Evolutionary conservation across 2,329 filamentous ascomycete genomes (phyloP).

Genomic region (Arthrobotrys pseudoclavata): DNA sequence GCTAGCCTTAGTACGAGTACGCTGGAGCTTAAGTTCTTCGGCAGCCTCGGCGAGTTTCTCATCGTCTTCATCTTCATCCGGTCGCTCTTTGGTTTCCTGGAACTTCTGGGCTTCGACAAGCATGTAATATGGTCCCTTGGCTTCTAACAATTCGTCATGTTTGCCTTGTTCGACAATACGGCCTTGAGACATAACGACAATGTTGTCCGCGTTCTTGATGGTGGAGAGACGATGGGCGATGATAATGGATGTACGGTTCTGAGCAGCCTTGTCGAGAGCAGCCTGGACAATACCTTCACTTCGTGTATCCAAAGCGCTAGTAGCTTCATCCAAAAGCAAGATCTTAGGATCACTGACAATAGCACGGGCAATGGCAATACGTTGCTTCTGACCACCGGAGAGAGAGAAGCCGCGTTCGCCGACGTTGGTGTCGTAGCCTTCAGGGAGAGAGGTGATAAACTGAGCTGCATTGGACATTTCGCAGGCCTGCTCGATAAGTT

Average conservation of each 20-base stretch:
- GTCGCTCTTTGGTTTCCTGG: slow-evolving; percentile 72
- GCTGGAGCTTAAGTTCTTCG: slow-evolving; percentile 66
- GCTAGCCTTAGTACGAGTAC: slow-evolving; percentile 64
- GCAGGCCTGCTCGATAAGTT: slow-evolving; percentile 83
- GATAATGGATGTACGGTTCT: slow-evolving; percentile 91
- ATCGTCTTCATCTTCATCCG: slow-evolving; percentile 71
- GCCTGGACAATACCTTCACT: slow-evolving; percentile 95
- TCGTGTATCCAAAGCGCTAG: slow-evolving; percentile 91
- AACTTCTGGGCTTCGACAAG: slow-evolving; percentile 92
- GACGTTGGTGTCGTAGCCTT: slow-evolving; percentile 94
- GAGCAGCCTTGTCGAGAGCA: slow-evolving; percentile 85
- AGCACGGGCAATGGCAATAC: slow-evolving; percentile 72
- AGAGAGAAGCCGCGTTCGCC: slow-evolving; percentile 93
- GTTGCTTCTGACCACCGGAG: slow-evolving; percentile 95
- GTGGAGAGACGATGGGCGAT: slow-evolving; percentile 96
- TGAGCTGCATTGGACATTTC: slow-evolving; percentile 94
- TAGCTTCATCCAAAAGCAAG: slow-evolving; percentile 93
- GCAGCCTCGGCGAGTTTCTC: slow-evolving; percentile 69
- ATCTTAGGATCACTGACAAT: slow-evolving; percentile 71
- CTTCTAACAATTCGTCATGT: slow-evolving; percentile 82
- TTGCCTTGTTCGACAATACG: slow-evolving; percentile 92
- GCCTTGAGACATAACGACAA: slow-evolving; percentile 89
- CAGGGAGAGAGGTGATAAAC: slow-evolving; percentile 84
- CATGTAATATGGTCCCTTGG: slow-evolving; percentile 80
- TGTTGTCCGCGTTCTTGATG: slow-evolving; percentile 93